phyloP scores from a whole-genome alignment of 257 asterid species.

The Ligustrum vulgare region DNA sequence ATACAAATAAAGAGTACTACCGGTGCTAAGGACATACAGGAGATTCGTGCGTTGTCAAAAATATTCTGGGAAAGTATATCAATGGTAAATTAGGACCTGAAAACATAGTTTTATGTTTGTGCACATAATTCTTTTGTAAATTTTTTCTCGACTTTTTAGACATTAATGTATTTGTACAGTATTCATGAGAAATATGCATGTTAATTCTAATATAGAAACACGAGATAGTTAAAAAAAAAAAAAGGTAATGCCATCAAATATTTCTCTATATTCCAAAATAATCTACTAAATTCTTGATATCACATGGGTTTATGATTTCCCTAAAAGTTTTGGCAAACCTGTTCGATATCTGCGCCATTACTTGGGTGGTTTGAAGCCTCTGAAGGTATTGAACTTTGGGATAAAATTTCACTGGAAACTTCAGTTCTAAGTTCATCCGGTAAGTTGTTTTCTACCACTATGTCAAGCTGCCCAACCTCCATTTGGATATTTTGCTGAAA shows the following conservation, averaged over 20 bases:
- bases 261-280: background rate
- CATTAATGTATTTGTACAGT: background rate
- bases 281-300: background rate
- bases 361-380: slow-evolving; percentile 22
- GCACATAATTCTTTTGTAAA: no score
- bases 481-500: slow-evolving; percentile 33
- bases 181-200: background rate
- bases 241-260: background rate
- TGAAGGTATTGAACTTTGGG: slow-evolving; percentile 13
- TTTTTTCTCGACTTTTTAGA: background rate
- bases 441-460: slow-evolving; percentile 17
- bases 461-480: slow-evolving; percentile 31
- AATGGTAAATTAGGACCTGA: no score
- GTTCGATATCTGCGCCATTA: slow-evolving; percentile 17
- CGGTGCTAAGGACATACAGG: background rate
- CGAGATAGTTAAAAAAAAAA: background rate
- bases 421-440: slow-evolving; percentile 14
- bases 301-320: background rate
- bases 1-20: background rate
- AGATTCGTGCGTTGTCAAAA: background rate
- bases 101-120: no score
- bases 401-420: slow-evolving; percentile 13
- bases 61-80: no score
- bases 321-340: slow-evolving; percentile 31
- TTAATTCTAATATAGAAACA: background rate